Conservation (phyloP, 345 rosid species). For the Acer yangbiense region DNA sequence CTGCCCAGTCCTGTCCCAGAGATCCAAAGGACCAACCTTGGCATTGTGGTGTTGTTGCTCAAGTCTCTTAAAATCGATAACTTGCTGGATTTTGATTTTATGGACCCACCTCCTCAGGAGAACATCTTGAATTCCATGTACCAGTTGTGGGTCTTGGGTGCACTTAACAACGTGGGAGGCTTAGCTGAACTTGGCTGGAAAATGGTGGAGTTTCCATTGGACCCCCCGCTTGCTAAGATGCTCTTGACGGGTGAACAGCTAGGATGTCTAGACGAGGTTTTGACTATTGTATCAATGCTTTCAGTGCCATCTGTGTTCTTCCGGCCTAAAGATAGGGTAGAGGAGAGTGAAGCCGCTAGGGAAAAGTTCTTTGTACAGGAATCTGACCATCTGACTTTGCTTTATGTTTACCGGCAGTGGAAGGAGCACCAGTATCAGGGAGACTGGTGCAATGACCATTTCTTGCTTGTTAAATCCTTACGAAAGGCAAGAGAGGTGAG, state of each 20-base stretch:
- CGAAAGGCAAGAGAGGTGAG: slow-evolving; percentile 92
- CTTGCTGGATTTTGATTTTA: slow-evolving; percentile 92
- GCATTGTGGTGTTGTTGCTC: slow-evolving; percentile 89
- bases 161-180: slow-evolving; percentile 86
- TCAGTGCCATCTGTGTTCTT: slow-evolving; percentile 98
- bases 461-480: slow-evolving; percentile 81
- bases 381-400: slow-evolving; percentile 87
- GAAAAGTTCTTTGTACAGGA: slow-evolving; percentile 92
- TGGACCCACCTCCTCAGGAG: slow-evolving; percentile 99
- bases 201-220: slow-evolving; percentile 98
- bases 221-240: slow-evolving; percentile 99
- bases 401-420: slow-evolving; percentile 93
- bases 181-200: slow-evolving; percentile 94
- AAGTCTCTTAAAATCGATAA: slow-evolving; percentile 92
- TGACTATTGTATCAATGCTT: slow-evolving; percentile 98
- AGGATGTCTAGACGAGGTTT: slow-evolving; percentile 81
- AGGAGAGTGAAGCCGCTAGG: slow-evolving; percentile 94
- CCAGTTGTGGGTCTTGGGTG: slow-evolving; percentile 98
- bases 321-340: slow-evolving; percentile 93
- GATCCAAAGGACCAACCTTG: slow-evolving; percentile 97
- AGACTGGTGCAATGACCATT: slow-evolving; percentile 93
- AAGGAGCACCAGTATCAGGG: slow-evolving; percentile 92
- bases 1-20: slow-evolving; percentile 91
- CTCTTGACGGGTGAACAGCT: slow-evolving; percentile 88
- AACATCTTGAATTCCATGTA: slow-evolving; percentile 98